Base-by-base conservation (phyloP, 306 rosid species). In the Prunus dulcis region DNA sequence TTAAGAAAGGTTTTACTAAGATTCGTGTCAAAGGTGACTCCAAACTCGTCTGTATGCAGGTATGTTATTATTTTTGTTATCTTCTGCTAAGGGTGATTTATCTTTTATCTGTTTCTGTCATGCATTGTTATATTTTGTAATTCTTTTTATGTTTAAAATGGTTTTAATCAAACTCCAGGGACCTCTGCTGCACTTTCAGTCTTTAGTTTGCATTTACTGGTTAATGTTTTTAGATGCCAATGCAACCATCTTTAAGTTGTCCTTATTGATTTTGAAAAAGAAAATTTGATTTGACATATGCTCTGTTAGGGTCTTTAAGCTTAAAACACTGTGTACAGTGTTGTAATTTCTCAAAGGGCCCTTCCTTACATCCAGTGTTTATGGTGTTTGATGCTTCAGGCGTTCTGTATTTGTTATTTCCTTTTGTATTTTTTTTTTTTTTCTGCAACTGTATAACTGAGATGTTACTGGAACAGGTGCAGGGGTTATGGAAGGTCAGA, bases 41-140 rank as follows among this genome's bases (percentile, higher is more conserved):
- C 85, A 95, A 92, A 82, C 98, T 95, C 63, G 91, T 95, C 75
- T 95, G 96, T 85, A 84, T 84, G 96, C 98, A 95, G 98, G 98
- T 95, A 79, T 76, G 89, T 77, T 82, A 3, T n/a, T 18, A 11
- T 56, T 12, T 0, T 25, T 28, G 13, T 68, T 57, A 4, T 19
- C 14, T 38, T 43, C 52, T 63, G 41, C n/a, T 43, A 2, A 65
- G 13, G 50, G 55, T 56, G 67, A 27, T 82, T 12, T 13, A 58
- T 38, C 32, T 2, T 19, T 53, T 58, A 6, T 53, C 43, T 62
- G 58, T 14, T 67, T 6, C 43, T 71, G 27, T 56, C 53, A 60
- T 38, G 52, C 18, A 5, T 67, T 49, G 6, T 66, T 60, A 69
- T 69, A 43, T 6, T 14, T 60, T 45, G 45, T 12, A 27, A 3